Evolutionary conservation across 2,329 filamentous ascomycete species (phyloP).

Genomic region (Hypoxylon sp.): DNA sequence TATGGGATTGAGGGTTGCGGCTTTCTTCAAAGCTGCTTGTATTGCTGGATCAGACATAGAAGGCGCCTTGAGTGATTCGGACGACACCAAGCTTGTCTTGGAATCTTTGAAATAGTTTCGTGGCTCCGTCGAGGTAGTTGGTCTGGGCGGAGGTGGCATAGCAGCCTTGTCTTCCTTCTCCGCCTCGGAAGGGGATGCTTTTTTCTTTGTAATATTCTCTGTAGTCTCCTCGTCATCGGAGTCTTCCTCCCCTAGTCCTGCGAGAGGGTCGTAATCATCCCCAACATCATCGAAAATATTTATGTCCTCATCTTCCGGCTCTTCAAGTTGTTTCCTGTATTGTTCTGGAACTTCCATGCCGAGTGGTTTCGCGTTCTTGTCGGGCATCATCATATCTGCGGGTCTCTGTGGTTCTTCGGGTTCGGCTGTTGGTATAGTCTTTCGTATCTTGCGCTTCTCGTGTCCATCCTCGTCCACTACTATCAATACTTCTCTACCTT

Average conservation of each 20-base stretch:
- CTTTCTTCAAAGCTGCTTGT: slow-evolving; percentile 85
- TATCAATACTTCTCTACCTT: slow-evolving; percentile 70
- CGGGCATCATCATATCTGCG: slow-evolving; percentile 58
- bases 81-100: slow-evolving; percentile 62
- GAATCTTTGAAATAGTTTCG: slow-evolving; percentile 71
- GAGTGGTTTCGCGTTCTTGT: slow-evolving; percentile 64
- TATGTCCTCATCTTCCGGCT: slow-evolving; percentile 63
- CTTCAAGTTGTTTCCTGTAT: slow-evolving; percentile 58
- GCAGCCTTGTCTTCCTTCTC: slow-evolving; percentile 40
- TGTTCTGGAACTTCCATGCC: slow-evolving; percentile 73
- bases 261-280: slow-evolving; percentile 73
- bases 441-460: slow-evolving; percentile 71
- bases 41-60: slow-evolving; percentile 79
- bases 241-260: slow-evolving; percentile 59
- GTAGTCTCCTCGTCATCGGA: slow-evolving; percentile 45
- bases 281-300: slow-evolving; percentile 73
- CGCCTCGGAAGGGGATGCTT: slow-evolving; percentile 25
- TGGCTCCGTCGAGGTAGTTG: slow-evolving; percentile 47
- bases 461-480: slow-evolving; percentile 72
- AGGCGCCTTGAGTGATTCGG: slow-evolving; percentile 59
- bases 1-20: slow-evolving; percentile 69
- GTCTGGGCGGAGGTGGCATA: slow-evolving; percentile 59
- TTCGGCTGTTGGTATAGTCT: slow-evolving; percentile 52
- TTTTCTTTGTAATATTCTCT: slow-evolving; percentile 38
- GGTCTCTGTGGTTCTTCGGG: slow-evolving; percentile 48